A percentile compares a stretch with the other conserved stretches of the same genome.
These are phyloP conservation scores for Inga laurina DNA, from an alignment of 306 rosid genomes.

Conservation along the genomic window DNA sequence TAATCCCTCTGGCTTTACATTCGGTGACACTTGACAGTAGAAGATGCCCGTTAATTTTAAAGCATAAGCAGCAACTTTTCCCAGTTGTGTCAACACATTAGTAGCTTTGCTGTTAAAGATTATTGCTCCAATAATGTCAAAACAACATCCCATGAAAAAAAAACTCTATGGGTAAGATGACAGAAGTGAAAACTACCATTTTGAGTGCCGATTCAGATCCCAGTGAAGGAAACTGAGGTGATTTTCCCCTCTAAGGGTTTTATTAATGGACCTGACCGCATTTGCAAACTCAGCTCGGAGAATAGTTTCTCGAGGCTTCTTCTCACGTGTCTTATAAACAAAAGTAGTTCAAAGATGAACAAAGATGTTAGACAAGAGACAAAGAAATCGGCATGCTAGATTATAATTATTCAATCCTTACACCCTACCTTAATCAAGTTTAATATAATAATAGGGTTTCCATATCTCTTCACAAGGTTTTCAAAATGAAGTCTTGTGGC, in stretches of 20 bases:
- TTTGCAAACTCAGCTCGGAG: slow-evolving; percentile 83
- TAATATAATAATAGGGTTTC: slow-evolving; percentile 86
- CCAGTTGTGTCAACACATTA: slow-evolving; percentile 74
- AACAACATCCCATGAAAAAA: slow-evolving; percentile 20
- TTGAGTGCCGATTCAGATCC: slow-evolving; percentile 86
- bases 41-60: slow-evolving; percentile 76
- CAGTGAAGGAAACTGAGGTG: slow-evolving; percentile 85
- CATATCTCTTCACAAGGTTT: slow-evolving; percentile 85
- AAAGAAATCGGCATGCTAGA: neutral
- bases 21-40: slow-evolving; percentile 63
- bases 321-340: slow-evolving; percentile 72
- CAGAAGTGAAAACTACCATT: slow-evolving; percentile 53
- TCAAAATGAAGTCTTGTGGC: slow-evolving; percentile 95
- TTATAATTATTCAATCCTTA: slow-evolving; percentile 16
- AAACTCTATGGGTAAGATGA: neutral
- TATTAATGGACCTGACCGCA: slow-evolving; percentile 78
- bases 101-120: slow-evolving; percentile 73
- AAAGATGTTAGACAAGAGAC: slow-evolving; percentile 27
- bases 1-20: slow-evolving; percentile 44
- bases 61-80: slow-evolving; percentile 72
- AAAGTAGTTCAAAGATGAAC: slow-evolving; percentile 4
- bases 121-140: slow-evolving; percentile 37
- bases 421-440: slow-evolving; percentile 86
- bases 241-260: slow-evolving; percentile 48
- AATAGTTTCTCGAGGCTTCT: slow-evolving; percentile 89